phyloP scores from a whole-genome alignment of 768 basidiomycete species.

The Mycena kentingensis region DNA sequence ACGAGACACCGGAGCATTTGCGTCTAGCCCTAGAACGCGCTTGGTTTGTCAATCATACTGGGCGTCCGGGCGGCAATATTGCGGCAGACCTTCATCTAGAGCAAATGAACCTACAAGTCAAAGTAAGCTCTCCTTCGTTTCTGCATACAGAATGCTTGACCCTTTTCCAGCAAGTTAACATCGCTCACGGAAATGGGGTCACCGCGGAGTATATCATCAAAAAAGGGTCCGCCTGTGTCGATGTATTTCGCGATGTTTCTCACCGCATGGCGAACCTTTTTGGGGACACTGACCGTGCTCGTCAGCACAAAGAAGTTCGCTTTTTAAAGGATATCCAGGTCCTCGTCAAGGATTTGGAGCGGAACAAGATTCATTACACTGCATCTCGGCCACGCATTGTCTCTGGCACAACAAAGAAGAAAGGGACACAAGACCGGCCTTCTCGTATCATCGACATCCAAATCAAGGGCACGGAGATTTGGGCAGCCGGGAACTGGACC shows the following conservation, averaged over 20 bases:
- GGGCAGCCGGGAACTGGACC: slow-evolving; percentile 24
- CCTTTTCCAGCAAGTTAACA: slow-evolving; percentile 24
- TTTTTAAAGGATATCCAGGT: slow-evolving; percentile 27
- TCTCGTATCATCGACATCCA: slow-evolving; percentile 23
- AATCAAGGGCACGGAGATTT: slow-evolving; percentile 20
- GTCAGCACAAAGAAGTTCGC: slow-evolving; percentile 23
- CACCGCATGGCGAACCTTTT: too few species aligned
- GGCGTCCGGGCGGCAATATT: slow-evolving; percentile 28
- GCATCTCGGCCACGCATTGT: slow-evolving; percentile 8
- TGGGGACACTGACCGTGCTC: slow-evolving; percentile 24
- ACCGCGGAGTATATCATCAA: too few species aligned
- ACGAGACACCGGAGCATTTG: slow-evolving; percentile 19
- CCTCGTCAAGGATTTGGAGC: slow-evolving; percentile 24
- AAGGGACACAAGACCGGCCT: background rate
- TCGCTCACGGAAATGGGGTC: slow-evolving; percentile 29
- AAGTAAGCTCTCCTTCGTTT: slow-evolving; percentile 27
- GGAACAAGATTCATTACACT: slow-evolving; percentile 12
- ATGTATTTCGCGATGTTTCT: too few species aligned
- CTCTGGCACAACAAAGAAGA: slow-evolving; percentile 9
- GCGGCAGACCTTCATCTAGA: slow-evolving; percentile 33
- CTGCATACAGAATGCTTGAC: background rate
- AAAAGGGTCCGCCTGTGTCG: too few species aligned
- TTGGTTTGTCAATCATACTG: slow-evolving; percentile 34
- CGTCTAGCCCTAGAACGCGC: slow-evolving; percentile 22
- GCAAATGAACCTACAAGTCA: slow-evolving; percentile 32